Conservation (phyloP, 768 basidiomycete genomes). For the Pulveroboletus sp. region DNA sequence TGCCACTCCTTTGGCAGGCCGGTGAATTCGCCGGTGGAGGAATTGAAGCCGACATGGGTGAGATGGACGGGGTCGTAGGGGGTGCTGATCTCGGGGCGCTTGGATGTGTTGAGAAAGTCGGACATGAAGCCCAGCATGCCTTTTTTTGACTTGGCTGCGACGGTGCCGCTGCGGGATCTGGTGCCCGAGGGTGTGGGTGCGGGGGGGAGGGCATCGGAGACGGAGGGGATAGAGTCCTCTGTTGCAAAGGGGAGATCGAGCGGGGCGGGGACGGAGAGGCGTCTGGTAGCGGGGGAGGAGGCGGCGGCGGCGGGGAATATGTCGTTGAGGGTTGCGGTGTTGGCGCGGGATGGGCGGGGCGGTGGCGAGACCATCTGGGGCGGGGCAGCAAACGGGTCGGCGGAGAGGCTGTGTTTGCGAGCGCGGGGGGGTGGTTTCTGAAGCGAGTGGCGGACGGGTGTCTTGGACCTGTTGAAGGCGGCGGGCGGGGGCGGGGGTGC, state of each 20-base stretch:
- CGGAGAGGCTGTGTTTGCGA: constrained; percentile 53
- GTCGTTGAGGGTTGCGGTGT: constrained; percentile 80
- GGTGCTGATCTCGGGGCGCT: constrained; percentile 89
- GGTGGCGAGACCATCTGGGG: constrained; percentile 49
- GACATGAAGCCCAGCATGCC: constrained; percentile 64
- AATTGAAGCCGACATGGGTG: constrained; percentile 99
- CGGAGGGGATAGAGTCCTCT: constrained; percentile 23
- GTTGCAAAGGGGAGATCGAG: constrained; percentile 22
- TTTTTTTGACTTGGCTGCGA: constrained; percentile 49
- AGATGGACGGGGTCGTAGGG: constrained; percentile 99
- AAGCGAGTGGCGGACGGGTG: constrained; percentile 49
- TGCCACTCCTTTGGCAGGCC: constrained; percentile 99
- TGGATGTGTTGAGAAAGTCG: constrained; percentile 73
- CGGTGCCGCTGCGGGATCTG: constrained; percentile 43
- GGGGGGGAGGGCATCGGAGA: constrained; percentile 12
- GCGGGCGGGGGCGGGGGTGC: constrained; percentile 44
- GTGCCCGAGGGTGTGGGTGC: constrained; percentile 20
- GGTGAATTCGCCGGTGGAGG: constrained; percentile 96
- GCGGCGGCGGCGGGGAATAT: constrained; percentile 49
- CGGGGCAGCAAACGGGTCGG: constrained; percentile 57
- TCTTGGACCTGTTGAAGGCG: constrained; percentile 30
- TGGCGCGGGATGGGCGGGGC: constrained; percentile 78
- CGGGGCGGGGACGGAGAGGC: constrained; percentile 48
- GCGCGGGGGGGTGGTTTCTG: constrained; percentile 59
- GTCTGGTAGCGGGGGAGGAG: constrained; percentile 42